Base-by-base conservation (phyloP, 2,329 filamentous ascomycete genomes). In the Trichoderma atroviride region DNA sequence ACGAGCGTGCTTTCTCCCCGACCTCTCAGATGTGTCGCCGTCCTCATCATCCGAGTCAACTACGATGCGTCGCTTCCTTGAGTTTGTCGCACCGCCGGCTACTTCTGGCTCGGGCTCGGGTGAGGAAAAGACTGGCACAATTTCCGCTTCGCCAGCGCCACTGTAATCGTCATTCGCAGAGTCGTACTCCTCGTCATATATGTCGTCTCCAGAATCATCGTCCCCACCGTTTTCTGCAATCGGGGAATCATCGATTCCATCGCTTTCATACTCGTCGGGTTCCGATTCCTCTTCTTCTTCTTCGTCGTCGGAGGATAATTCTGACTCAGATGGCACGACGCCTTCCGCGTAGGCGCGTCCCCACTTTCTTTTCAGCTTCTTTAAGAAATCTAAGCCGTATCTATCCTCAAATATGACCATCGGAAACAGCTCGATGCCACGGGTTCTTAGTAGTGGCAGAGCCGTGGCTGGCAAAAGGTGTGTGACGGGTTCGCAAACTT, bases 181-280 rank as follows among this genome's bases (percentile, higher is more conserved):
- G 37, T 16, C 35, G 14, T 37, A 16, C 35, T 73, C 71, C 7
- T 76, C 76, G 2, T 66, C 73, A 14, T 73, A 69, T 67, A 64
- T 52, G 56, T 27, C 50, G 29, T 56, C 47, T 24, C 58, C 71
- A 29, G 47, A 62, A 37, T 9, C n/a, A 19, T 71, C 69, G 16
- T 73, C 68, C 14, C 76, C 76, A 3, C 69, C 72, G 16, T 73
- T 70, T 0, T 71, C 75, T 1, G 74, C 69, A 14, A 80, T 75
- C 10, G 75, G 75, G 1, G 67, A 74, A 58, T 82, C 80, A 47
- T 82, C 80, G 7, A 82, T 81, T 0, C 79, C 79, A 0, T 81
- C 79, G 55, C 80, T 80, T 50, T 82, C 81, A 19, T 82, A 82
- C 56, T 78, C 75, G 35, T 80, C 73, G 2, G 72, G 57, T 33